A percentile compares a stretch with the other conserved stretches of the same genome.
These are phyloP conservation scores for Tephrocybe rancida DNA, from an alignment of 768 basidiomycete species.

Conservation along the genomic window DNA sequence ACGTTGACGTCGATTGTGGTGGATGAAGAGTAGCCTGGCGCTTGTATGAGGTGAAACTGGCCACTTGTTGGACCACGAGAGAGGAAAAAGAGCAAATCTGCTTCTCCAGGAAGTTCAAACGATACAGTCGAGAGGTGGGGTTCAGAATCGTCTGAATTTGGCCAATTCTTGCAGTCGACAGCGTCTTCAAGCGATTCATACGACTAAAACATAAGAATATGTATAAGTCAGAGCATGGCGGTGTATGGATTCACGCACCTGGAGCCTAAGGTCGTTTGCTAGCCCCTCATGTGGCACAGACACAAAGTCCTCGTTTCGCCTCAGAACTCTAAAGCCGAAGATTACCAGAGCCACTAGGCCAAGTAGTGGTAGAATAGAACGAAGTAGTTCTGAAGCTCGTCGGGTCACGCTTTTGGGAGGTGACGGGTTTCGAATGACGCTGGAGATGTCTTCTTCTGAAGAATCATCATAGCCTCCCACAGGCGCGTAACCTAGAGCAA, in stretches of 20 bases:
- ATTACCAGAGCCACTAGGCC: neutral
- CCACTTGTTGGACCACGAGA: neutral
- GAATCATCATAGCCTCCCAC: neutral
- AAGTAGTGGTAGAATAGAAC: neutral
- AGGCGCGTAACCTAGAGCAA: neutral
- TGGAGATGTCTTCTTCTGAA: neutral
- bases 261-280: neutral
- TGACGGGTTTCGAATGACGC: neutral
- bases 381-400: neutral
- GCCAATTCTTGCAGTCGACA: neutral
- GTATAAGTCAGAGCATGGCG: neutral
- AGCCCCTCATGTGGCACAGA: neutral
- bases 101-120: slow-evolving; percentile 1
- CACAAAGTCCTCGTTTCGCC: neutral
- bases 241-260: neutral
- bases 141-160: neutral
- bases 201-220: neutral
- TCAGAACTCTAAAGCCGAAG: neutral
- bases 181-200: neutral
- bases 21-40: neutral
- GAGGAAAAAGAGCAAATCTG: slow-evolving; percentile 2
- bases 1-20: slow-evolving; percentile 1
- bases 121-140: neutral
- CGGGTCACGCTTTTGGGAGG: neutral
- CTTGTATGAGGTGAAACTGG: neutral